Evolutionary conservation across 1,139 yeast species (phyloP), one percentile per base, ranked within the genome.

Genomic region (Arxiozyma slooffiae): DNA sequence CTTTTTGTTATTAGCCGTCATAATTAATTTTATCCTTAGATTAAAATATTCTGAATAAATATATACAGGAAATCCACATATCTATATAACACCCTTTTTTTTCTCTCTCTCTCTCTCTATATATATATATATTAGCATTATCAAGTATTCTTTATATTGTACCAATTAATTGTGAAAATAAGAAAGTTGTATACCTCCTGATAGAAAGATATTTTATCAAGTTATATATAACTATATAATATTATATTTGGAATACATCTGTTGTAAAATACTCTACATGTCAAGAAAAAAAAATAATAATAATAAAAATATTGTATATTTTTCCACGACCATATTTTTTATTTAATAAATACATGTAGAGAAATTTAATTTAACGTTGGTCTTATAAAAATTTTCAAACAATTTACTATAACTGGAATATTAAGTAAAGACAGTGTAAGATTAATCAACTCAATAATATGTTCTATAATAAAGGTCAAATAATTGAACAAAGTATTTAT

Each of bases 1-100:
- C 74, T 92, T 92, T 74, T 77, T 92, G 67, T 75, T 94, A 59
- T 80, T 89, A 49, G 97, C 98, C 1, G 97, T 92, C 47, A 83
- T 90, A 47, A 88, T 90, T 57, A 92, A 92, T 74, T 92, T 92
- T 66, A 73, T 89, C 39, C 75, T 92, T 67, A 84, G 97, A 74
- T 81, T 88, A 60, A 79, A 82, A 40, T 44, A 48, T 41, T 41
- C 46, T 34, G 42, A 47, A 23, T 42, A 38, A 20, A 23, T 22
- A 11, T 17, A 20, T 16, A 17, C 9, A 41, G 17, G 20, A 23
- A 26, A 43, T 20, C 7, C 4, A n/a, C 30, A 16, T 30, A 20
- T 20, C 23, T 26, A 41, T 22, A 7, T 26, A 41, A 21, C 21
- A 41, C n/a, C n/a, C n/a, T n/a, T n/a, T n/a, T n/a, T n/a, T n/a